Evolutionary conservation across 1,284 basidiomycete genomes (phyloP), one percentile per base, ranked within the genome.

Genomic region (Caloboletus firmus): DNA sequence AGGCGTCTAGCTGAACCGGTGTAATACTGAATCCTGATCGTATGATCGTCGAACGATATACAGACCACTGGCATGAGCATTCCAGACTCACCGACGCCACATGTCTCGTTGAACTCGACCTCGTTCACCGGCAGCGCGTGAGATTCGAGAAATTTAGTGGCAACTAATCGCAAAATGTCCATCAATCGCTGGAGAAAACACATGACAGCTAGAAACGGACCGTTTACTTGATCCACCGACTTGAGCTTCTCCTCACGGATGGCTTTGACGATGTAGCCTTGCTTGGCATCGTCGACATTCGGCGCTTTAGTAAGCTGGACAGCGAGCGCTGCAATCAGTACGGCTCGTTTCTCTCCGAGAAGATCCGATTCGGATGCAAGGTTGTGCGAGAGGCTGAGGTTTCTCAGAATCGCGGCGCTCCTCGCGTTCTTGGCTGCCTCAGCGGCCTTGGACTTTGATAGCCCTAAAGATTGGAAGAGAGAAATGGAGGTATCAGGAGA

Each of bases 211-310:
- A 36, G 44, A 51, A 11, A 72, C 84, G 60, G 64, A 93, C 93
- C 94, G 52, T 83, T 80, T 35, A 97, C 84, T 76, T 98, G 95
- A 68, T 98, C 96, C 7, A 85, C 81, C 37, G 82, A 84, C 75
- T 89, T 91, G 56, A 99, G 71, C 61, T 83, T 82, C 22, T 83
- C 87, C 55, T 85, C 81, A 24, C 87, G 68, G 61, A 98, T 87
- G 56, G 81, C 84, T 31, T 77, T 72, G 37, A 94, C 79, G 18
- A 90, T 74, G 68, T 88, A 95, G 51, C 75, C 78, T 62, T 84
- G 80, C 69, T 85, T 83, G n/a, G 74, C 74, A 36, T 79, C 74
- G 24, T 63, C 79, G 58, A 79, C 78, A 4, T 60, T 60, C 10
- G 68, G 67, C 0, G 72, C 70, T 69, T 91, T 93, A 22, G 77